Percentiles rank a stretch among this genome's conserved stretches.
These are phyloP conservation scores for Salix dunnii DNA, from an alignment of 345 rosid genomes.

Conservation along the genomic window DNA sequence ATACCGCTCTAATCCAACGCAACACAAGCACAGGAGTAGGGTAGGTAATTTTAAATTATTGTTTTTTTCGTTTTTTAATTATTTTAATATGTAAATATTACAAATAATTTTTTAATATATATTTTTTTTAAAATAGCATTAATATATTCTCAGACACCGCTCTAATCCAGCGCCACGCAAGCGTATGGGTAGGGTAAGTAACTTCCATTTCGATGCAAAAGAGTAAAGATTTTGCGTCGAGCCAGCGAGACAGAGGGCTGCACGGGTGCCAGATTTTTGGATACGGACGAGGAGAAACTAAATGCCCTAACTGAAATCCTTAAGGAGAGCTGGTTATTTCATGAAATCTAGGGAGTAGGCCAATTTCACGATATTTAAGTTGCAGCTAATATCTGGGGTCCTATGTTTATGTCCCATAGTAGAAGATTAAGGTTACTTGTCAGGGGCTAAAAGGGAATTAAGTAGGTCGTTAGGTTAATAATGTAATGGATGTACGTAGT, in stretches of 20 bases:
- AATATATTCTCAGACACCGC: too few relatives aligned
- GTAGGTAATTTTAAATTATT: too few relatives aligned
- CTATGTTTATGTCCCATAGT: background rate
- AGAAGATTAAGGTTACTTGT: background rate
- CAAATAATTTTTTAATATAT: too few relatives aligned
- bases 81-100: too few relatives aligned
- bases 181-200: background rate
- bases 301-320: background rate
- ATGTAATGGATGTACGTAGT: background rate
- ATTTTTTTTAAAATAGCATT: too few relatives aligned
- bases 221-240: background rate
- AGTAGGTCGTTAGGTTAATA: background rate
- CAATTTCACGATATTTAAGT: background rate
- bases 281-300: conserved; percentile 1
- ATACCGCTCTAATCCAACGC: too few relatives aligned
- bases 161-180: background rate
- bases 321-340: background rate
- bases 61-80: too few relatives aligned
- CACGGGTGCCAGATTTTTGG: background rate
- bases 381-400: background rate
- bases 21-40: too few relatives aligned
- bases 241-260: background rate
- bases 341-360: background rate
- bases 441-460: background rate
- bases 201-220: background rate